Evolutionary conservation across 2,329 filamentous ascomycete genomes (phyloP).

Genomic region (Phoma sp.): DNA sequence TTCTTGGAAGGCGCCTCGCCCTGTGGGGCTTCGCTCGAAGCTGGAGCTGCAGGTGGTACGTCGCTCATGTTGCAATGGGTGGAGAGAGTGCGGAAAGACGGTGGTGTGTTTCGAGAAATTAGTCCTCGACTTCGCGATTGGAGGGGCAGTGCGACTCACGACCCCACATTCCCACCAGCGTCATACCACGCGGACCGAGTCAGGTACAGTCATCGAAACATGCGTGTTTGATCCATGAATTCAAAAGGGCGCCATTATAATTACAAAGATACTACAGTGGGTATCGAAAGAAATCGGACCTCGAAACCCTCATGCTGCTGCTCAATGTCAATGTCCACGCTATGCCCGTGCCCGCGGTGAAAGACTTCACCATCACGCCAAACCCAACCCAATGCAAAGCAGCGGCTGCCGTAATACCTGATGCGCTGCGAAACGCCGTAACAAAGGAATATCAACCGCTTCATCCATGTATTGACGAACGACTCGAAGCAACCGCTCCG

Average conservation of each 20-base stretch:
- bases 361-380: constrained; percentile 8
- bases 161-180: constrained; percentile 26
- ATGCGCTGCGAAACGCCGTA: constrained; percentile 1
- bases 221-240: no score
- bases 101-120: constrained; percentile 11
- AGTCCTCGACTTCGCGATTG: constrained; percentile 1
- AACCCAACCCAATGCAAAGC: constrained; percentile 9
- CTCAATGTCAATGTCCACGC: constrained; percentile 12
- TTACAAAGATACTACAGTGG: constrained; percentile 19
- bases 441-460: background rate
- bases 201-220: no score
- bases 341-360: constrained; percentile 13
- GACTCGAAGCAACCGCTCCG: constrained; percentile 25
- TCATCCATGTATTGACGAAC: constrained; percentile 24
- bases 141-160: constrained; percentile 23
- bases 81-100: constrained; percentile 4
- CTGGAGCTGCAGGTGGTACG: constrained; percentile 34
- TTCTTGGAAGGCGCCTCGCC: constrained; percentile 48
- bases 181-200: constrained; percentile 20
- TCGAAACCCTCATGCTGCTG: constrained; percentile 11
- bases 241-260: constrained; percentile 1
- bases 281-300: constrained; percentile 11
- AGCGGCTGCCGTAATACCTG: background rate
- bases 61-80: constrained; percentile 40
- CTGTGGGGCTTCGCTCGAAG: constrained; percentile 29